Conservation (phyloP, 2,329 filamentous ascomycete species). For the Aspergillus sp. region DNA sequence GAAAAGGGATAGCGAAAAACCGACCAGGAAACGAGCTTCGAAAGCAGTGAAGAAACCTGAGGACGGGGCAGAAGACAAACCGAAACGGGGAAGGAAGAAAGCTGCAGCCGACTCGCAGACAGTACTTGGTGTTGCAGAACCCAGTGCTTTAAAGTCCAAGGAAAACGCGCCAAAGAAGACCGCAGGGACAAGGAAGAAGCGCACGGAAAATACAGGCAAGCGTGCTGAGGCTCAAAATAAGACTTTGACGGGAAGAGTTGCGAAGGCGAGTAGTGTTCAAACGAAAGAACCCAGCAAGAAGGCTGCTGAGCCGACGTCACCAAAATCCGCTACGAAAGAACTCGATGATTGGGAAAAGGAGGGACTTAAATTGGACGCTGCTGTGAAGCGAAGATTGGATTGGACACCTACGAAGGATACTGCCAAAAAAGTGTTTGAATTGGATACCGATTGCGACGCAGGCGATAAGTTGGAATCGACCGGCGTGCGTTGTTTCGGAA, state of each 20-base stretch:
- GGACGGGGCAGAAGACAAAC: slow-evolving; percentile 5
- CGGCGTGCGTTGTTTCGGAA: slow-evolving; percentile 20
- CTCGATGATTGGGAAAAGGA: slow-evolving; percentile 14
- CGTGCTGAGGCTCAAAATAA: slow-evolving; percentile 23
- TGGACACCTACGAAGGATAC: slow-evolving; percentile 64
- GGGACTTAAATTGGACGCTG: slow-evolving; percentile 36
- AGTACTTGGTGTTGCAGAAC: neutral
- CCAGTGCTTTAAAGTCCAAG: slow-evolving; percentile 6
- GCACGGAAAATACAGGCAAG: slow-evolving; percentile 18
- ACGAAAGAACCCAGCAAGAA: slow-evolving; percentile 10
- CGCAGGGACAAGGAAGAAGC: slow-evolving; percentile 17
- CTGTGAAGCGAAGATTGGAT: slow-evolving; percentile 52
- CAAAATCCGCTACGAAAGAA: slow-evolving; percentile 4
- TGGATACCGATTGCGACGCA: slow-evolving; percentile 5
- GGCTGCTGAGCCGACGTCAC: slow-evolving; percentile 1
- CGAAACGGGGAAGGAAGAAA: slow-evolving; percentile 11
- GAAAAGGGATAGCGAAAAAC: slow-evolving; percentile 8
- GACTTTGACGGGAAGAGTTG: slow-evolving; percentile 31
- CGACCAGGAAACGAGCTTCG: slow-evolving; percentile 8
- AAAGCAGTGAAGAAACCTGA: slow-evolving; percentile 3
- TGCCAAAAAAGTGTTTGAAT: slow-evolving; percentile 16
- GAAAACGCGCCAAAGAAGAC: slow-evolving; percentile 14
- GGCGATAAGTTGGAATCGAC: neutral
- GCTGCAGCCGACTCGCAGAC: slow-evolving; percentile 4
- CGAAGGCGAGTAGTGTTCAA: slow-evolving; percentile 22